Evolutionary conservation across 108 stramenopile genomes (phyloP).

Genomic region (Pseudonitzschia pungens): DNA sequence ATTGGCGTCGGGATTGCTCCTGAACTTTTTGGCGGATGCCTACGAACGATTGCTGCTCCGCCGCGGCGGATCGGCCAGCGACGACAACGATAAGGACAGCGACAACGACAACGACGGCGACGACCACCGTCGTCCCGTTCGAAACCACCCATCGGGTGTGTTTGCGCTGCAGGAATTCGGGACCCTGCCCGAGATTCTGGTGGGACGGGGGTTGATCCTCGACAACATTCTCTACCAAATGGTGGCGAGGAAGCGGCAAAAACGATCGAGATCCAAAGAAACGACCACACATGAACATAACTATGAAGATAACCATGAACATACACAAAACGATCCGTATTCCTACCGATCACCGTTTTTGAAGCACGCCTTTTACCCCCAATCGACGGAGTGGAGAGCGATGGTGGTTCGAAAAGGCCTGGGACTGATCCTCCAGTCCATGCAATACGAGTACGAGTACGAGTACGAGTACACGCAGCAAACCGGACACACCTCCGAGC

Average conservation of each 20-base stretch:
- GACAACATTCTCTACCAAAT: constrained; percentile 68
- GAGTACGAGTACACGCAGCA: too few species aligned
- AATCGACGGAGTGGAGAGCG: constrained; percentile 44
- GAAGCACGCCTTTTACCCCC: constrained; percentile 51
- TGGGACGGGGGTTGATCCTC: constrained; percentile 60
- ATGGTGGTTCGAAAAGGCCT: constrained; percentile 42
- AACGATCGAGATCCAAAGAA: background rate
- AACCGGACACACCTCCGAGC: too few species aligned
- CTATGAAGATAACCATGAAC: too few species aligned
- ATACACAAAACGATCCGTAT: too few species aligned
- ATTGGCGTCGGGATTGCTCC: constrained; percentile 19
- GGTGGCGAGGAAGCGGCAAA: background rate
- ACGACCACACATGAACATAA: too few species aligned
- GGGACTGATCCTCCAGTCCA: constrained; percentile 28
- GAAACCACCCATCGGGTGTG: constrained; percentile 8
- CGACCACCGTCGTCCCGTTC: too few species aligned
- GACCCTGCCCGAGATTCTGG: constrained; percentile 55
- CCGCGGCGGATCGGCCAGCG: too few species aligned
- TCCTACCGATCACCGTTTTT: constrained; percentile 10
- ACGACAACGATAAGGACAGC: background rate
- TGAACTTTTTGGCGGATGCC: constrained; percentile 13
- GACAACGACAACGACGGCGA: too few species aligned
- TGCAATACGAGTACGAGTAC: too few species aligned
- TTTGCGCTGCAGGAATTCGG: constrained; percentile 72
- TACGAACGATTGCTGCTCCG: background rate